Evolutionary conservation across 1,139 yeast genomes (phyloP).

Genomic region (Pichia sp.): DNA sequence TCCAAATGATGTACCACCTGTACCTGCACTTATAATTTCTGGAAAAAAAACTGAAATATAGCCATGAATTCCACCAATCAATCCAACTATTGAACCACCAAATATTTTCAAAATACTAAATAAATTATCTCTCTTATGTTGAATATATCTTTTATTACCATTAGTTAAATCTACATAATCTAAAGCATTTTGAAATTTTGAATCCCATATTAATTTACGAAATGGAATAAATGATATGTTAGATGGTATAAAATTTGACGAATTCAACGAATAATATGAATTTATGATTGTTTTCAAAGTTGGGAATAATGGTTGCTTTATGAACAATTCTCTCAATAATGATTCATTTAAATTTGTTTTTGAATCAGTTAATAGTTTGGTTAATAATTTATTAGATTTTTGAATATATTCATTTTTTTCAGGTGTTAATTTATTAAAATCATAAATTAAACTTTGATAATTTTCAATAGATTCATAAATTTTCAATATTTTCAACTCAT

Average conservation of each 20-base stretch:
- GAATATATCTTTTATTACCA: slow-evolving; percentile 47
- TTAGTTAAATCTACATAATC: slow-evolving; percentile 55
- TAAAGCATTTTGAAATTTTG: slow-evolving; percentile 53
- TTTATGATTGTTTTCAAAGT: slow-evolving; percentile 20
- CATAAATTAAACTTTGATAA: slow-evolving; percentile 23
- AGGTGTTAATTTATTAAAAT: slow-evolving; percentile 18
- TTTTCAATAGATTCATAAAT: slow-evolving; percentile 13
- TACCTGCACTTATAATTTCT: slow-evolving; percentile 27
- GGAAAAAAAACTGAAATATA: slow-evolving; percentile 33
- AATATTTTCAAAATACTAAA: slow-evolving; percentile 28
- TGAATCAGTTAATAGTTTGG: slow-evolving; percentile 4
- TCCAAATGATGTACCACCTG: slow-evolving; percentile 32
- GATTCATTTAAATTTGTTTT: slow-evolving; percentile 11
- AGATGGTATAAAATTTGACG: slow-evolving; percentile 34
- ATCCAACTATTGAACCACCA: slow-evolving; percentile 32
- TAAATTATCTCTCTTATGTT: slow-evolving; percentile 26
- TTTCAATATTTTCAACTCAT: background rate
- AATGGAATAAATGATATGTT: slow-evolving; percentile 55
- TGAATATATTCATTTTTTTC: slow-evolving; percentile 16
- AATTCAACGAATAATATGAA: slow-evolving; percentile 33
- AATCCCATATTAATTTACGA: slow-evolving; percentile 51
- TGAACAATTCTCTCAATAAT: slow-evolving; percentile 10
- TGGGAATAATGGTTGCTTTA: slow-evolving; percentile 16
- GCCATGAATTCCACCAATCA: slow-evolving; percentile 30
- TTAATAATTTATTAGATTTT: slow-evolving; percentile 19